These are phyloP conservation scores for Clathrus columnatus DNA, from an alignment of 768 basidiomycete species.

Conservation along the genomic window DNA sequence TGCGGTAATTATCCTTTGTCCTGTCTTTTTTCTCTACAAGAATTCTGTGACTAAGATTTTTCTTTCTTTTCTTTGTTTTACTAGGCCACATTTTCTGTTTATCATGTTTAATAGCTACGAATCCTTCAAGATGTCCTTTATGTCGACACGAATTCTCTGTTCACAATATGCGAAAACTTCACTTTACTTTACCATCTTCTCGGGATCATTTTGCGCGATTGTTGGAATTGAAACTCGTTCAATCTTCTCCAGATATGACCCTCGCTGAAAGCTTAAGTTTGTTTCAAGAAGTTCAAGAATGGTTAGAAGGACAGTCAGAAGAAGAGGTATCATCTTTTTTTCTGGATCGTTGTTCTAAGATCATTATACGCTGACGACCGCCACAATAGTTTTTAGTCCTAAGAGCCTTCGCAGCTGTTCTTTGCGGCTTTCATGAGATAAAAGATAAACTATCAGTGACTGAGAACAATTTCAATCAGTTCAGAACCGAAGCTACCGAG, in stretches of 20 bases:
- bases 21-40: constrained; percentile 10
- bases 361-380: no score
- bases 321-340: neutral
- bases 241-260: constrained; percentile 8
- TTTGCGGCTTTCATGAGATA: constrained; percentile 9
- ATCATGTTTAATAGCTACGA: constrained; percentile 8
- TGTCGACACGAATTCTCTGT: constrained; percentile 7
- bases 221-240: constrained; percentile 9
- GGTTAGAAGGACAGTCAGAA: constrained; percentile 5
- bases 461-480: neutral
- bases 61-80: constrained; percentile 1
- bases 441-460: constrained; percentile 6
- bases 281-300: constrained; percentile 11
- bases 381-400: constrained; percentile 2
- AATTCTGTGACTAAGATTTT: constrained; percentile 12
- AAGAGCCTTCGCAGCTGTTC: constrained; percentile 9
- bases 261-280: constrained; percentile 5
- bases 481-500: neutral
- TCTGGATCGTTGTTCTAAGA: no score
- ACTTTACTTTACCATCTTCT: constrained; percentile 2
- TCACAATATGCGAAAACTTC: constrained; percentile 6
- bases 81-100: constrained; percentile 8
- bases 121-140: constrained; percentile 8
- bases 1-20: constrained; percentile 65
- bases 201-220: constrained; percentile 2